Conservation (phyloP, 2,329 filamentous ascomycete genomes). For the Fusarium sterilihyphosum region DNA sequence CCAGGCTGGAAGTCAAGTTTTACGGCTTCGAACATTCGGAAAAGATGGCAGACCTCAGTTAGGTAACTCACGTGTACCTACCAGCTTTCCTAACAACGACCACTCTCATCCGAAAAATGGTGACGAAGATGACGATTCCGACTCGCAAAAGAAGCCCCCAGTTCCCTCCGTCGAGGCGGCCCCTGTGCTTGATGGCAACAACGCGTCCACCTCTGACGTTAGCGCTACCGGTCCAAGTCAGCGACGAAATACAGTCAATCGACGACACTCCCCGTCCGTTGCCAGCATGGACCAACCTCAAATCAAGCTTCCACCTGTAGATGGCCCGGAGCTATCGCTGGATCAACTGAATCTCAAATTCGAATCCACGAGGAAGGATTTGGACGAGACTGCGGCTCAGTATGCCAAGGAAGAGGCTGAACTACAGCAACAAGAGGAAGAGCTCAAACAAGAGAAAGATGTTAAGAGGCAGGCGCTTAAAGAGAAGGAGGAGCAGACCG, state of each 20-base stretch:
- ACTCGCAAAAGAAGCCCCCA: constrained; percentile 59
- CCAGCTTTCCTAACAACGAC: constrained; percentile 65
- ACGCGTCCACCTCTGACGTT: constrained; percentile 71
- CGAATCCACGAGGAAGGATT: constrained; percentile 82
- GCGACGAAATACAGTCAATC: constrained; percentile 68
- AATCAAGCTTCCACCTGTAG: constrained; percentile 55
- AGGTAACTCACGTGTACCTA: constrained; percentile 65
- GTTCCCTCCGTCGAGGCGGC: constrained; percentile 70
- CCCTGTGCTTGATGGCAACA: constrained; percentile 68
- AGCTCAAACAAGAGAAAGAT: constrained; percentile 81
- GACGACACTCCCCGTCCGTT: constrained; percentile 79
- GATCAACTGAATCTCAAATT: constrained; percentile 84
- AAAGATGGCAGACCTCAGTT: constrained; percentile 71
- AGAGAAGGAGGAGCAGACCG: constrained; percentile 90
- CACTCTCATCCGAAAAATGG: constrained; percentile 51
- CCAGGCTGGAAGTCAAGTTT: constrained; percentile 85
- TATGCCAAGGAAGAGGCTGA: constrained; percentile 79
- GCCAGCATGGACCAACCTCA: constrained; percentile 63
- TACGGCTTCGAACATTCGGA: constrained; percentile 82
- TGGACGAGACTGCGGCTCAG: constrained; percentile 78
- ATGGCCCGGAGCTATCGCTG: constrained; percentile 72
- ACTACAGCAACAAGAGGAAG: constrained; percentile 70
- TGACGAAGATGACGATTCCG: constrained; percentile 57
- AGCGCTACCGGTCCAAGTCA: constrained; percentile 57
- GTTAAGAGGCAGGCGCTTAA: constrained; percentile 80